Evolutionary conservation across 495 filamentous ascomycete species (phyloP).

Genomic region (Podospora pseudoanserina): DNA sequence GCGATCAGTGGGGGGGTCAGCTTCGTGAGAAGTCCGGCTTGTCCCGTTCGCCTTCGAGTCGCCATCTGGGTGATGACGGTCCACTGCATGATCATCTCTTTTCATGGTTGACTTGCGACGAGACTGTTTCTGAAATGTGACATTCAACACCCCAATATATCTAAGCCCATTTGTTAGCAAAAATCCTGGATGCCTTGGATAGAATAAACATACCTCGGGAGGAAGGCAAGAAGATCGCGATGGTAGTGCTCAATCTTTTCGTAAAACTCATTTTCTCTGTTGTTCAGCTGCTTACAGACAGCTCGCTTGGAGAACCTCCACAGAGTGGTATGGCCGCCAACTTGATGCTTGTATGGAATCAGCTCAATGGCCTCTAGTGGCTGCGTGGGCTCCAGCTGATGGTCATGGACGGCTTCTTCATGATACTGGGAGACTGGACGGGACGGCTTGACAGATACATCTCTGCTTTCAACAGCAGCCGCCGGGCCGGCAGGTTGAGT

Average conservation of each 20-base stretch:
- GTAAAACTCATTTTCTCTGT: conserved; percentile 96
- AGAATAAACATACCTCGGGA: conserved; percentile 71
- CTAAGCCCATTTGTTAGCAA: conserved; percentile 40
- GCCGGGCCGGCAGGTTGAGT: conserved; percentile 36
- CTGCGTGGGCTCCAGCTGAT: conserved; percentile 47
- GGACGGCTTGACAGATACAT: conserved; percentile 28
- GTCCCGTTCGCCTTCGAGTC: conserved; percentile 20
- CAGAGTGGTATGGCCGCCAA: conserved; percentile 92
- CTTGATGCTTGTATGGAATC: conserved; percentile 95
- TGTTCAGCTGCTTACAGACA: conserved; percentile 97
- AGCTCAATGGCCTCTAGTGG: conserved; percentile 90
- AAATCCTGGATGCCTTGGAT: conserved; percentile 5
- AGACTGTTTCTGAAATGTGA: conserved; percentile 84
- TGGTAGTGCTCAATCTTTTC: conserved; percentile 89
- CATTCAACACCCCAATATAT: conserved; percentile 96
- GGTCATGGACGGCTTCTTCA: conserved; percentile 47
- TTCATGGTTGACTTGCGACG: conserved; percentile 59
- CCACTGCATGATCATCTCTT: conserved; percentile 38
- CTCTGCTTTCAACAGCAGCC: conserved; percentile 36
- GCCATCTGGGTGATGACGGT: conserved; percentile 14
- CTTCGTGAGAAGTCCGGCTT: conserved; percentile 13
- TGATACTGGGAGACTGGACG: conserved; percentile 38
- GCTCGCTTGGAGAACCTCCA: conserved; percentile 93
- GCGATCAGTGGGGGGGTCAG: conserved; percentile 27
- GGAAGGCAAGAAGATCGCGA: conserved; percentile 81